These are phyloP conservation scores for Metschnikowia cubensis DNA, from an alignment of 805 yeast genomes.

Conservation along the genomic window DNA sequence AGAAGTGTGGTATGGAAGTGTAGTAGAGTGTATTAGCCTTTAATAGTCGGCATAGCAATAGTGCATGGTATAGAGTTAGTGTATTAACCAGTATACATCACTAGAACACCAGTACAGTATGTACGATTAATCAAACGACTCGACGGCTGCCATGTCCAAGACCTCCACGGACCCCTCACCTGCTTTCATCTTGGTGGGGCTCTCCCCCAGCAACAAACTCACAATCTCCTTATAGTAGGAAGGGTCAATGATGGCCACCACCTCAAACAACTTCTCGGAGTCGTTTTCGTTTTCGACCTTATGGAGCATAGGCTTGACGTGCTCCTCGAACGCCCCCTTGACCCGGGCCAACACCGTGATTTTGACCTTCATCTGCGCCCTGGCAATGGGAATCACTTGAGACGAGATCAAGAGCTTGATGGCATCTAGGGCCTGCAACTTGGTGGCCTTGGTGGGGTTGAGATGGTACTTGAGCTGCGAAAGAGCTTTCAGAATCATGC, in stretches of 20 bases:
- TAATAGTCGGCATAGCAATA: no score
- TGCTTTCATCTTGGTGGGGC: conserved; percentile 36
- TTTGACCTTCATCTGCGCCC: conserved; percentile 89
- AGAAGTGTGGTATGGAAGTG: no score
- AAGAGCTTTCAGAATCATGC: conserved; percentile 87
- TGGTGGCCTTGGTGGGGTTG: conserved; percentile 69
- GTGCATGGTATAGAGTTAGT: neutral
- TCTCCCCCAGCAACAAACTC: conserved; percentile 50
- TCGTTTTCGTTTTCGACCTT: conserved; percentile 36
- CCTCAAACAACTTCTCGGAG: conserved; percentile 41
- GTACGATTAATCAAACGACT: conserved; percentile 29
- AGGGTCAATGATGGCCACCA: conserved; percentile 76
- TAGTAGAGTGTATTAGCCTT: no score
- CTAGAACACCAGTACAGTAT: no score
- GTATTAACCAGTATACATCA: neutral
- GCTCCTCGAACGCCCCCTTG: conserved; percentile 31
- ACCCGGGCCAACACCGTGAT: conserved; percentile 55
- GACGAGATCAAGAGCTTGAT: conserved; percentile 69
- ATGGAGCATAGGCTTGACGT: conserved; percentile 33
- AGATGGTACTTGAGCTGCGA: conserved; percentile 75
- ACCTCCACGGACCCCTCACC: conserved; percentile 74
- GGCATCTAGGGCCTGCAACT: conserved; percentile 88
- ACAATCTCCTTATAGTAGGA: conserved; percentile 71
- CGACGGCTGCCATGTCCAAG: conserved; percentile 83
- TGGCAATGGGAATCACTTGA: conserved; percentile 86